A percentile compares a stretch with the other conserved stretches of the same genome.
Conservation (phyloP, 1,139 yeast species). For the Kodamaea arcana region DNA sequence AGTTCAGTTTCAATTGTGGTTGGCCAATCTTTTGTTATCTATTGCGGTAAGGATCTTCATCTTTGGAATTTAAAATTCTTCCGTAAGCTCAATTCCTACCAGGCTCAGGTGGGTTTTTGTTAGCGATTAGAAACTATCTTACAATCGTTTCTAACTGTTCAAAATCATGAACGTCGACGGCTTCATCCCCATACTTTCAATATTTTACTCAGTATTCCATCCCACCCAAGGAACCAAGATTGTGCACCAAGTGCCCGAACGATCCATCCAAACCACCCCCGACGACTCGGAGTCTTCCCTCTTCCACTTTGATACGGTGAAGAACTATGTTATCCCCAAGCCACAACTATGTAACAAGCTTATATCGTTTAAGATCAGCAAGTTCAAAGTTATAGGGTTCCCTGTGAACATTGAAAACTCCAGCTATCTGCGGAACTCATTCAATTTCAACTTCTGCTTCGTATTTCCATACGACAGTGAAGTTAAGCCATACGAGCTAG, state of each 20-base stretch:
- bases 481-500: slow-evolving; percentile 80
- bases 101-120: too few species aligned
- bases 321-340: slow-evolving; percentile 90
- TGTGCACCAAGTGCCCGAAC: slow-evolving; percentile 82
- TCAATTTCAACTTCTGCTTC: slow-evolving; percentile 88
- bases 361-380: slow-evolving; percentile 67
- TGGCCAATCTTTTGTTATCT: too few species aligned
- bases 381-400: slow-evolving; percentile 76
- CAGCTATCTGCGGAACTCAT: slow-evolving; percentile 82
- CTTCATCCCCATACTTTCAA: slow-evolving; percentile 78
- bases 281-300: slow-evolving; percentile 29
- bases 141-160: too few species aligned
- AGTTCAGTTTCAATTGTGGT: too few species aligned
- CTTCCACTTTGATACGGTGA: slow-evolving; percentile 79
- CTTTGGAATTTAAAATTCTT: too few species aligned
- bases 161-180: slow-evolving; percentile 50
- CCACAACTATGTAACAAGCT: slow-evolving; percentile 84
- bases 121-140: too few species aligned
- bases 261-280: slow-evolving; percentile 25
- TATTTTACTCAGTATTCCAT: slow-evolving; percentile 88
- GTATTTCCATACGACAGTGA: slow-evolving; percentile 77
- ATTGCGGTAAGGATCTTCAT: too few species aligned
- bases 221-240: slow-evolving; percentile 95
- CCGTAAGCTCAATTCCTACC: too few species aligned
- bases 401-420: slow-evolving; percentile 80